Percentiles rank a stretch among this genome's conserved stretches.
These are phyloP conservation scores for Cutaneotrichosporon spelunceum DNA, from an alignment of 1,284 basidiomycete genomes.

Conservation along the genomic window DNA sequence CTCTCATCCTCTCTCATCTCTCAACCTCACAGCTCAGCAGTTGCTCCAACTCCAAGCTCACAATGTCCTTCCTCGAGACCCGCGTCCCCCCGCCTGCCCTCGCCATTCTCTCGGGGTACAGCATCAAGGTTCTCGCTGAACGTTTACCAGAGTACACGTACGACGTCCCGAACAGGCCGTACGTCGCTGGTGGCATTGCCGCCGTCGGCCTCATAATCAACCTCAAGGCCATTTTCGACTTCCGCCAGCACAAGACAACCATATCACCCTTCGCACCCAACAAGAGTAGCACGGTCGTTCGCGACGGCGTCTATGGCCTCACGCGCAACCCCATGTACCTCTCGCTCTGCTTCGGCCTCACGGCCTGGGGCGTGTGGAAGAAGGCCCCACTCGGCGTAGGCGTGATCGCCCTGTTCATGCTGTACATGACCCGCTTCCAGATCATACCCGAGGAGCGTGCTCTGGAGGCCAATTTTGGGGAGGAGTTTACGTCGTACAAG, in stretches of 20 bases:
- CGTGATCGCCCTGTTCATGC: conserved; percentile 7
- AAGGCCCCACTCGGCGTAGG: neutral
- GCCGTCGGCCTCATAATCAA: conserved; percentile 5
- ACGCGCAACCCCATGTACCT: conserved; percentile 18
- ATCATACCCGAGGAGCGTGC: conserved; percentile 14
- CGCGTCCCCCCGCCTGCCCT: conserved; percentile 12
- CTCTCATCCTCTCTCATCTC: too few relatives aligned
- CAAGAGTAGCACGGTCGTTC: neutral
- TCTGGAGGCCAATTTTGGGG: neutral
- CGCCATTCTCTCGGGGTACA: neutral
- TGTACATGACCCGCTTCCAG: conserved; percentile 17
- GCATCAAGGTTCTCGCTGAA: conserved; percentile 3
- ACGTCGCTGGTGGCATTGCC: conserved; percentile 9
- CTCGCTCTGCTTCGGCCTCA: neutral
- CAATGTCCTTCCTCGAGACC: conserved; percentile 13
- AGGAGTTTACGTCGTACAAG: conserved; percentile 4
- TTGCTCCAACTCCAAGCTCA: neutral
- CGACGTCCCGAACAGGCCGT: neutral
- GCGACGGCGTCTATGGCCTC: conserved; percentile 5
- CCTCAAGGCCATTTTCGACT: neutral
- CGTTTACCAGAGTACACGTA: conserved; percentile 6
- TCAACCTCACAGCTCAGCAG: too few relatives aligned
- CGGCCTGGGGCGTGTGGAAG: conserved; percentile 12
- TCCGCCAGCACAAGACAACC: conserved; percentile 6
- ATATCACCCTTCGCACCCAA: conserved; percentile 3